These are phyloP conservation scores for Mortierella antarctica DNA, from an alignment of 192 early-diverging fungal species.

Conservation along the genomic window DNA sequence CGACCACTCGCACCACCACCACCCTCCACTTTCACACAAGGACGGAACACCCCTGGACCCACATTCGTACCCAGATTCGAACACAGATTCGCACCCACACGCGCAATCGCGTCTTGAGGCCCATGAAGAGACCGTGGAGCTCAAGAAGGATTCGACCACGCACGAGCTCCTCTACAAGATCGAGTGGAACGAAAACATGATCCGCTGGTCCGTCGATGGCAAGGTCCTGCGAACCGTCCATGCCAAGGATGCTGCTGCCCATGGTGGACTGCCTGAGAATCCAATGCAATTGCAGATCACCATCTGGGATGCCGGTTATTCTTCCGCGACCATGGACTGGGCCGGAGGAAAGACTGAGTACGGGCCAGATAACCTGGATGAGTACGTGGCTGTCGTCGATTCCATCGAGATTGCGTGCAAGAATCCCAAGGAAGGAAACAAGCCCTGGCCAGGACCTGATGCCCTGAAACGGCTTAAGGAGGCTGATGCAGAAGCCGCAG, in stretches of 20 bases:
- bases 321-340: constrained; percentile 28
- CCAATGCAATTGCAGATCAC: constrained; percentile 50
- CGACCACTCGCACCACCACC: background rate
- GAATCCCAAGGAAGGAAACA: constrained; percentile 31
- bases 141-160: constrained; percentile 25
- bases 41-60: too few species aligned
- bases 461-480: constrained; percentile 24
- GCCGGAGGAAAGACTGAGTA: constrained; percentile 46
- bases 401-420: constrained; percentile 45
- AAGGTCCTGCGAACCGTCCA: constrained; percentile 42
- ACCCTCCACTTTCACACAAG: constrained; percentile 32
- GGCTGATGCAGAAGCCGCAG: constrained; percentile 1
- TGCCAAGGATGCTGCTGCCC: constrained; percentile 11
- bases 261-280: constrained; percentile 14
- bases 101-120: constrained; percentile 24
- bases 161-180: constrained; percentile 43
- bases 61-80: constrained; percentile 21
- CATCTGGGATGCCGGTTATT: constrained; percentile 57
- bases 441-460: constrained; percentile 44
- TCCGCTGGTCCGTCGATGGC: constrained; percentile 54
- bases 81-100: constrained; percentile 40
- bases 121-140: constrained; percentile 21
- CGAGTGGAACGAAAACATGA: constrained; percentile 48
- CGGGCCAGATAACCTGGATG: constrained; percentile 20
- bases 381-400: constrained; percentile 49